phyloP scores from a whole-genome alignment of 371 early-diverging fungal species.

The Catenaria anguillulae region DNA sequence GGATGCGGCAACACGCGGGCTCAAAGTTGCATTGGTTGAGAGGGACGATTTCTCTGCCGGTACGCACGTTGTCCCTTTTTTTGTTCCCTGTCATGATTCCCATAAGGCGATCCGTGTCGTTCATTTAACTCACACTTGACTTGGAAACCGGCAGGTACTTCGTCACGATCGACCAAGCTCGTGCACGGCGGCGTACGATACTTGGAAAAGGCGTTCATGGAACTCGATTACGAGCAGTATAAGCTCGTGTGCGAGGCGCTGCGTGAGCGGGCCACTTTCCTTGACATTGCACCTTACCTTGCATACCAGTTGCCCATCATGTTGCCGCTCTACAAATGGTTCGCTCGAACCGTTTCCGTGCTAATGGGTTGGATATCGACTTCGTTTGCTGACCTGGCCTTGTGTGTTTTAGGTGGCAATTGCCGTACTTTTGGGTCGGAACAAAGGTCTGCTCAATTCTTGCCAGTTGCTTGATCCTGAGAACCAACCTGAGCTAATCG shows the following conservation, averaged over 20 bases:
- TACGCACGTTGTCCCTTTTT: too few species aligned
- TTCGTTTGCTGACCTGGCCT: too few species aligned
- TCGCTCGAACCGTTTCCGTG: too few species aligned
- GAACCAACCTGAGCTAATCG: too few species aligned
- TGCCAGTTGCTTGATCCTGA: too few species aligned
- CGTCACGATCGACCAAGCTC: conserved; percentile 93
- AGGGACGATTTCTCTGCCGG: conserved; percentile 90
- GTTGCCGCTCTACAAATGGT: conserved; percentile 82
- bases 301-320: conserved; percentile 88
- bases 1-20: conserved; percentile 93
- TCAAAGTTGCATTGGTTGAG: conserved; percentile 94
- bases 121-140: too few species aligned
- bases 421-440: conserved; percentile 96
- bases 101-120: too few species aligned
- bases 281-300: conserved; percentile 93
- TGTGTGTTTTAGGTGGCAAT: too few species aligned
- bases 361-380: too few species aligned
- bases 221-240: conserved; percentile 92
- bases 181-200: conserved; percentile 99
- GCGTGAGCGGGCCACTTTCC: conserved; percentile 85
- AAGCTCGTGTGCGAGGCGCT: conserved; percentile 93
- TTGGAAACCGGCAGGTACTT: too few species aligned
- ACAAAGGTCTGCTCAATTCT: too few species aligned
- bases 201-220: conserved; percentile 93
- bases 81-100: too few species aligned